A percentile compares a stretch with the other conserved stretches of the same genome.
phyloP scores from a whole-genome alignment of 108 stramenopile species.

The Skeletonema tropicum region DNA sequence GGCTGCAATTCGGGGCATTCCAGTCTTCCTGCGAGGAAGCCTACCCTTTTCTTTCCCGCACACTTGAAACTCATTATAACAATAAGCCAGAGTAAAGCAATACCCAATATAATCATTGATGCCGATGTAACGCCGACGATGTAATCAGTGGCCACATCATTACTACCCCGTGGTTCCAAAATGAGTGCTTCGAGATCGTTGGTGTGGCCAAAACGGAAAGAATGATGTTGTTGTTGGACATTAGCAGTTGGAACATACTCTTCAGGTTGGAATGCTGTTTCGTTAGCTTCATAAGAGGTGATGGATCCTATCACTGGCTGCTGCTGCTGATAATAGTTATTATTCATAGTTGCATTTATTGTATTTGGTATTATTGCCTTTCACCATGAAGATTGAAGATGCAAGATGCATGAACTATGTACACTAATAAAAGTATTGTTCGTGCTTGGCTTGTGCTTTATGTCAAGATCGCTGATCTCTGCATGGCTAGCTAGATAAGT shows the following conservation, averaged over 20 bases:
- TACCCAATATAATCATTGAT: conserved; percentile 26
- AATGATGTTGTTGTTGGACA: not conserved
- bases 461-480: too few species aligned
- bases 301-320: not conserved
- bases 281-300: not conserved
- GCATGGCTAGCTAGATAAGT: too few species aligned
- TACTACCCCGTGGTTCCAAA: not conserved
- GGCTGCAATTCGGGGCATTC: conserved; percentile 3
- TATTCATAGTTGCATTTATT: not conserved
- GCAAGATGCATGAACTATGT: too few species aligned
- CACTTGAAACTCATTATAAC: conserved; percentile 34
- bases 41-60: conserved; percentile 30
- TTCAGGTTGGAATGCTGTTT: not conserved
- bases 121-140: conserved; percentile 14
- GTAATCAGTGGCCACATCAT: conserved; percentile 4
- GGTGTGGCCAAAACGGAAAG: not conserved
- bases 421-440: too few species aligned
- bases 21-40: conserved; percentile 40
- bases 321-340: not conserved
- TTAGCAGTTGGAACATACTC: not conserved
- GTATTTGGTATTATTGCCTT: too few species aligned
- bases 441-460: too few species aligned
- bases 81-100: conserved; percentile 44
- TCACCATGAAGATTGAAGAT: too few species aligned
- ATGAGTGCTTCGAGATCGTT: not conserved